Conservation (phyloP, 2,329 filamentous ascomycete species). For the Dactylellina drechsleri region DNA sequence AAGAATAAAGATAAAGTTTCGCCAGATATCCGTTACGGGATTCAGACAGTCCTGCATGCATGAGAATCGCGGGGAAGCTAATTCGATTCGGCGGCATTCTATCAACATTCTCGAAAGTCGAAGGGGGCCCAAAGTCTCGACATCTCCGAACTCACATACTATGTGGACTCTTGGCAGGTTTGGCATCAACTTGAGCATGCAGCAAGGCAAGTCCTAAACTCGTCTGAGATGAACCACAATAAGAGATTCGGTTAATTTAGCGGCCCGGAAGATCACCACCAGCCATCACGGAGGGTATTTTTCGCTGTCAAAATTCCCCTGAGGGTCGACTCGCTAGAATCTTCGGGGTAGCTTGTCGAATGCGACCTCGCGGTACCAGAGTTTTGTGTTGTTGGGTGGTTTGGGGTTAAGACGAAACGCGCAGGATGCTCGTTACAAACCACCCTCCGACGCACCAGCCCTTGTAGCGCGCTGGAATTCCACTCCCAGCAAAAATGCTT, state of each 20-base stretch:
- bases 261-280: conserved; percentile 11
- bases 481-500: not conserved
- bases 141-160: conserved; percentile 1
- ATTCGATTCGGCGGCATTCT: not conserved
- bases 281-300: conserved; percentile 13
- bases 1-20: conserved; percentile 14
- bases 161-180: conserved; percentile 8
- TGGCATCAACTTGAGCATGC: conserved; percentile 12
- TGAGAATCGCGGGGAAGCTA: not conserved
- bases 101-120: conserved; percentile 3
- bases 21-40: conserved; percentile 12
- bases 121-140: too few relatives aligned
- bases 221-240: conserved; percentile 8
- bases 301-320: conserved; percentile 7
- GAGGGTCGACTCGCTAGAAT: not conserved
- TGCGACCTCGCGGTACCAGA: not conserved
- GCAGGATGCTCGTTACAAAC: conserved; percentile 7
- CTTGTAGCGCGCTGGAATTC: conserved; percentile 2
- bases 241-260: conserved; percentile 20
- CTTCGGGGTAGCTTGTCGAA: not conserved
- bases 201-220: conserved; percentile 24
- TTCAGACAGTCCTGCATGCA: conserved; percentile 12
- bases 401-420: conserved; percentile 10
- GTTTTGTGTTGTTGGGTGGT: conserved; percentile 9
- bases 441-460: conserved; percentile 4